Conservation (phyloP, 192 early-diverging fungal genomes). For the Umbelopsis isabellina region DNA sequence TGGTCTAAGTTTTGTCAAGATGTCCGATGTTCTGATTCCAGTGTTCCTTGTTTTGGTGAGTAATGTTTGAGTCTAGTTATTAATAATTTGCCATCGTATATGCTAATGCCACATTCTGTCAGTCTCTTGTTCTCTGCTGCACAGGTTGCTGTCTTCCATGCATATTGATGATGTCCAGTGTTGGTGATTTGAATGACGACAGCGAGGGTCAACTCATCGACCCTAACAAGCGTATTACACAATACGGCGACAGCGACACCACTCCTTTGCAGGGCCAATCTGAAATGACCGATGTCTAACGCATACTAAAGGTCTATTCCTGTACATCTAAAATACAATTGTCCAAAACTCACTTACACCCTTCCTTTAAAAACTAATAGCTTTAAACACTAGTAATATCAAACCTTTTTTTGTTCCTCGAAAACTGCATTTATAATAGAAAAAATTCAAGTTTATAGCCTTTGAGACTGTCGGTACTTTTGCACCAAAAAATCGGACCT, state of each 20-base stretch:
- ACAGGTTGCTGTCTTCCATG: slow-evolving; percentile 63
- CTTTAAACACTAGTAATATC: too few species aligned
- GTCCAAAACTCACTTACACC: too few species aligned
- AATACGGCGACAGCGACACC: slow-evolving; percentile 27
- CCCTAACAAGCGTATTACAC: slow-evolving; percentile 40
- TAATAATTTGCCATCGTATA: not conserved
- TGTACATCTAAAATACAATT: too few species aligned
- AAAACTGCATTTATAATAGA: too few species aligned
- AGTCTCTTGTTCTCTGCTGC: slow-evolving; percentile 58
- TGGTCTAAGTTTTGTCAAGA: slow-evolving; percentile 44
- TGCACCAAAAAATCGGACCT: too few species aligned
- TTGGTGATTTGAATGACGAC: slow-evolving; percentile 46
- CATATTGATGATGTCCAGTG: slow-evolving; percentile 46
- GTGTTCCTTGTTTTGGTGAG: slow-evolving; percentile 63
- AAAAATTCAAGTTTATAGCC: too few species aligned
- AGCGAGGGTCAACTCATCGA: slow-evolving; percentile 30
- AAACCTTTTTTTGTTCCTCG: too few species aligned
- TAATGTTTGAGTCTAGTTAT: slow-evolving; percentile 7
- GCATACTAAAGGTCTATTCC: too few species aligned
- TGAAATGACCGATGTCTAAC: slow-evolving; percentile 16
- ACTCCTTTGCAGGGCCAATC: slow-evolving; percentile 1
- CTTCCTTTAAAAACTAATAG: too few species aligned
- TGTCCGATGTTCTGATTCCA: slow-evolving; percentile 68
- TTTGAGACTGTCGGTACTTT: too few species aligned
- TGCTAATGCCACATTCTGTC: not conserved